Evolutionary conservation across 305 asterid genomes (phyloP).

Genomic region (Solanum hybrid): DNA sequence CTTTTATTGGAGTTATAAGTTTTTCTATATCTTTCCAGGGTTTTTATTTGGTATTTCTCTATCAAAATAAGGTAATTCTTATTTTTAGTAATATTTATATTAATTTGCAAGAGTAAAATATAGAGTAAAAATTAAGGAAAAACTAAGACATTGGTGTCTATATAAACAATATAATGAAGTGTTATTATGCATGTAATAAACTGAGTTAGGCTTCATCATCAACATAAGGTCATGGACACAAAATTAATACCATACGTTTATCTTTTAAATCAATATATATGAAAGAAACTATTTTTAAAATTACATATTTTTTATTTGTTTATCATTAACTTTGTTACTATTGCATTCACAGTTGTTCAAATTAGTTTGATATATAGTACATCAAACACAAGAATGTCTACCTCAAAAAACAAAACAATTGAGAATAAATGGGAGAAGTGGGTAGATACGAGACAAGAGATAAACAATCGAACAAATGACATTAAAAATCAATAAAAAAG

Average conservation of each 20-base stretch:
- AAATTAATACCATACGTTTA: neutral
- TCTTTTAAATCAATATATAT: neutral
- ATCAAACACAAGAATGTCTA: too few relatives aligned
- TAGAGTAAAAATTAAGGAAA: neutral
- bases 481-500: too few relatives aligned
- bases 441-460: too few relatives aligned
- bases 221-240: neutral
- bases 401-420: too few relatives aligned
- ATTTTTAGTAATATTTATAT: neutral
- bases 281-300: neutral
- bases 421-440: too few relatives aligned
- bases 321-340: neutral
- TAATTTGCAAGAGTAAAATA: neutral
- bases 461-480: too few relatives aligned
- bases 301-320: neutral
- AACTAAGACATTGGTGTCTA: neutral
- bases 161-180: neutral
- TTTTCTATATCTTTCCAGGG: neutral
- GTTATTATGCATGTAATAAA: neutral
- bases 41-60: neutral
- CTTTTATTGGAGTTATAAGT: neutral
- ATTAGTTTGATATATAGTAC: neutral
- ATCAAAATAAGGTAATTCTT: neutral
- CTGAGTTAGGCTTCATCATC: neutral
- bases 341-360: neutral